Evolutionary conservation across 768 basidiomycete genomes (phyloP), one percentile per base, ranked within the genome.

Genomic region (Lactifluus hygrophoroides): DNA sequence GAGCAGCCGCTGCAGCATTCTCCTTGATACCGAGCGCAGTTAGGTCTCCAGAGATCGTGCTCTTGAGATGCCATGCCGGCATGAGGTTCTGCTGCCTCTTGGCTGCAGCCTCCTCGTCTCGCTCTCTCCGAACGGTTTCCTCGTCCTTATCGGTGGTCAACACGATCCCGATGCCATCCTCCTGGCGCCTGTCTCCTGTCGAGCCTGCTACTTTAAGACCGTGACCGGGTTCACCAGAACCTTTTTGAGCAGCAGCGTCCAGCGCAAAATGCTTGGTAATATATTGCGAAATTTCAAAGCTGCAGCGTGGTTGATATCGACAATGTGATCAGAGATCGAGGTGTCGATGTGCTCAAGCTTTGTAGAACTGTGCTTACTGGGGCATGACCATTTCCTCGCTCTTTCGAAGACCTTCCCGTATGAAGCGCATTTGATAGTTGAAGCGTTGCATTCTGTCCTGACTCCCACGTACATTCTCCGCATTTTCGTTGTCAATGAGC

Each of bases 371-470:
- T 44, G 80, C 87, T 56, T 66, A 94, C 86, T 83, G 84, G 45
- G 92, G 91, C 44, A 95, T 73, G 32, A 86, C 77, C 81, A 94
- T 90, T 21, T 82, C 80, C 67, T 97, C 95, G 60, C 92, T 90
- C 70, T 85, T 88, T 67, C 92, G 86, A 65, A 99, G 71, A 3
- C 91, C 88, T 64, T 94, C 91, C 34, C 87, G 80, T 46, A 98
- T 83, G 66, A 86, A 88, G 32, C 86, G 80, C 77, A 94, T 94
- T 70, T 94, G 90, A 62, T 83, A 77, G 70, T 96, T 95, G 71
- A 98, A 94, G 62, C 92, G 77, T 71, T 94, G 89, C 93, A 98
- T 96, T 58, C 91, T 80, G 70, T 98, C 95, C 73, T 95, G 88
- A 66, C 86, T 90, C 10, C 90, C 90, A 58, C 76, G 75, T 6